These are phyloP conservation scores for Nitzschia palea DNA, from an alignment of 108 stramenopile species.

Conservation along the genomic window DNA sequence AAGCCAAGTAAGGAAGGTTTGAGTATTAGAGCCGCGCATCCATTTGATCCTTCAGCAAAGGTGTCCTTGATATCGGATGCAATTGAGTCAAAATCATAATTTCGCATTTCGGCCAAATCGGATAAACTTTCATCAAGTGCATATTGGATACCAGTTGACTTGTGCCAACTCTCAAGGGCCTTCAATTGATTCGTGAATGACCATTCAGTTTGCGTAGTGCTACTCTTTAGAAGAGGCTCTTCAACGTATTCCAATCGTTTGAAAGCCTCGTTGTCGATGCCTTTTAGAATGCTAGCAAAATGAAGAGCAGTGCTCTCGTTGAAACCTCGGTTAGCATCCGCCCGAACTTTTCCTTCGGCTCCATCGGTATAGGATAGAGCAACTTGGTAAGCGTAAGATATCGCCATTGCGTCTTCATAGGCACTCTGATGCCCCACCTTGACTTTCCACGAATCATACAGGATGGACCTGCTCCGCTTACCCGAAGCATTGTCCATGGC, in stretches of 20 bases:
- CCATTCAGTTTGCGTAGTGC: conserved; percentile 33
- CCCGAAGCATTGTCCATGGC: not conserved
- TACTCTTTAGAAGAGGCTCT: conserved; percentile 62
- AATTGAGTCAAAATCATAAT: conserved; percentile 45
- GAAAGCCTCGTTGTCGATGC: conserved; percentile 25
- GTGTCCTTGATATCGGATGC: conserved; percentile 28
- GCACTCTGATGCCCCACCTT: conserved; percentile 70
- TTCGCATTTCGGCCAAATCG: conserved; percentile 55
- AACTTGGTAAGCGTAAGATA: conserved; percentile 29
- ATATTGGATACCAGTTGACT: conserved; percentile 48
- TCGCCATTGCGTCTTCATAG: conserved; percentile 33
- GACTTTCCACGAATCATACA: conserved; percentile 69
- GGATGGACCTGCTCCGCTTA: not conserved
- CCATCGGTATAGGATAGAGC: not conserved
- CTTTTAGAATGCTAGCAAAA: conserved; percentile 47
- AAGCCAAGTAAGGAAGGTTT: conserved; percentile 86
- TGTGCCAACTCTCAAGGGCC: conserved; percentile 52
- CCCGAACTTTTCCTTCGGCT: conserved; percentile 39
- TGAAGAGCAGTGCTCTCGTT: conserved; percentile 35
- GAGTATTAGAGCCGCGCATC: conserved; percentile 77
- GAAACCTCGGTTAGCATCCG: conserved; percentile 83
- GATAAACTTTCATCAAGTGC: conserved; percentile 82
- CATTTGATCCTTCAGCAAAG: conserved; percentile 33
- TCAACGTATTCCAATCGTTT: conserved; percentile 71
- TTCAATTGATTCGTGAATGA: conserved; percentile 46